phyloP scores from a whole-genome alignment of 495 filamentous ascomycete genomes.

The Astrothelium macrocarpum region DNA sequence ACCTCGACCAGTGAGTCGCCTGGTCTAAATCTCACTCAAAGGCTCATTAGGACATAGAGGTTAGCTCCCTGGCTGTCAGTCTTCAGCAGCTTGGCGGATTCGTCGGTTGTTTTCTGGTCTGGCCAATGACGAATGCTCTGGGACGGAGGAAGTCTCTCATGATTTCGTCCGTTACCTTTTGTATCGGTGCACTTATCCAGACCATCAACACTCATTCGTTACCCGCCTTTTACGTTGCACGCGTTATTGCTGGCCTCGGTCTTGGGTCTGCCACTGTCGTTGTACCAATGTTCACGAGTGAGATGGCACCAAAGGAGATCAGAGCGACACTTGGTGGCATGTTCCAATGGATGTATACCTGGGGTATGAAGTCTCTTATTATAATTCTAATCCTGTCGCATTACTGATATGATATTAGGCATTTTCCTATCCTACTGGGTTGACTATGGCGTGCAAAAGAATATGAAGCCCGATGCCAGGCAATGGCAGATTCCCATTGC shows the following conservation, averaged over 20 bases:
- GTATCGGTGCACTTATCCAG: slow-evolving; percentile 23
- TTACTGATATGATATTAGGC: background rate
- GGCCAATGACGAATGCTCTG: slow-evolving; percentile 12
- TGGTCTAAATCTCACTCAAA: background rate
- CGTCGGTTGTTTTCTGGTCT: slow-evolving; percentile 19
- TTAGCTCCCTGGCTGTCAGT: slow-evolving; percentile 13
- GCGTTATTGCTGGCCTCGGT: slow-evolving; percentile 24
- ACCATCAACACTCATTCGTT: slow-evolving; percentile 27
- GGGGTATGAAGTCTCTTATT: slow-evolving; percentile 15
- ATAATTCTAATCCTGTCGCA: background rate
- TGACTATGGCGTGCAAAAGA: slow-evolving; percentile 17
- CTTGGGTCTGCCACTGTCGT: slow-evolving; percentile 21
- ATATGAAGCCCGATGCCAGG: slow-evolving; percentile 8
- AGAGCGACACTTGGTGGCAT: slow-evolving; percentile 23
- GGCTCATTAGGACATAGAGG: background rate
- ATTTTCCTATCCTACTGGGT: slow-evolving; percentile 7
- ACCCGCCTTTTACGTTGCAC: slow-evolving; percentile 22
- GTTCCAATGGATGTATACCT: slow-evolving; percentile 22
- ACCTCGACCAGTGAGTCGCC: slow-evolving; percentile 7
- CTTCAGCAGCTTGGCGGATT: slow-evolving; percentile 22
- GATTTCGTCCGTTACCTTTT: slow-evolving; percentile 19
- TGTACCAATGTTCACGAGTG: slow-evolving; percentile 21
- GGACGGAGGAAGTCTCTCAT: slow-evolving; percentile 22
- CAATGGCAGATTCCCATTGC: slow-evolving; percentile 24
- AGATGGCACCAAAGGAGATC: slow-evolving; percentile 23